Conservation (phyloP, 306 rosid species). For the Cucurbita ficifolia region DNA sequence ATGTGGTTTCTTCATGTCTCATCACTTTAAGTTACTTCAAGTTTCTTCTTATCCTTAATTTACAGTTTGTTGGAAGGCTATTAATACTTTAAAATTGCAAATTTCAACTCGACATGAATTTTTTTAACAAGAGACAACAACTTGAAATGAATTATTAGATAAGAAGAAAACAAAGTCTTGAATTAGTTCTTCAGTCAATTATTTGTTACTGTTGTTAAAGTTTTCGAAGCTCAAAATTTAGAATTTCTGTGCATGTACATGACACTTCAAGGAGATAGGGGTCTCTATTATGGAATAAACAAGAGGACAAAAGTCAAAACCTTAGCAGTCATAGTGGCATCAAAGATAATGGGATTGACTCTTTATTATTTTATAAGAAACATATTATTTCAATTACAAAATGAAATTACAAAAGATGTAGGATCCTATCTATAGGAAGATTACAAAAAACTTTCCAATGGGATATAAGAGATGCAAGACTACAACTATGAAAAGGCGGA, state of each 20-base stretch:
- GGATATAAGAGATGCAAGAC: not conserved
- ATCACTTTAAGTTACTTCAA: not conserved
- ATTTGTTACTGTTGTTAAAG: not conserved
- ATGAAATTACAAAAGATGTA: not conserved
- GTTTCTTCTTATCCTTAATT: not conserved
- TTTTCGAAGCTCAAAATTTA: not conserved
- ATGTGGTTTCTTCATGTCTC: not conserved
- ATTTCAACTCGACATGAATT: not conserved
- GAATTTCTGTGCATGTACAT: not conserved
- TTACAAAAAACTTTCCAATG: not conserved
- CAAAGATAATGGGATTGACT: not conserved
- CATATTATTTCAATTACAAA: not conserved
- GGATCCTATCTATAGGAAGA: not conserved
- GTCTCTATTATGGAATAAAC: too few species aligned
- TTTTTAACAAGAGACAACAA: too few species aligned
- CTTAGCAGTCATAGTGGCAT: not conserved
- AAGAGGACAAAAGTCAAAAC: too few species aligned
- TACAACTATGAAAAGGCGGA: not conserved
- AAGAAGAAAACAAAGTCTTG: not conserved
- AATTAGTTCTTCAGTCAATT: not conserved
- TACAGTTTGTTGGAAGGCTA: not conserved
- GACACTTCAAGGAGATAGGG: not conserved
- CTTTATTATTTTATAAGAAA: not conserved
- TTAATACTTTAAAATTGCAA: not conserved
- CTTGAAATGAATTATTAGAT: not conserved